These are phyloP conservation scores for Yarrowia sp. DNA, from an alignment of 805 yeast species.

Conservation along the genomic window DNA sequence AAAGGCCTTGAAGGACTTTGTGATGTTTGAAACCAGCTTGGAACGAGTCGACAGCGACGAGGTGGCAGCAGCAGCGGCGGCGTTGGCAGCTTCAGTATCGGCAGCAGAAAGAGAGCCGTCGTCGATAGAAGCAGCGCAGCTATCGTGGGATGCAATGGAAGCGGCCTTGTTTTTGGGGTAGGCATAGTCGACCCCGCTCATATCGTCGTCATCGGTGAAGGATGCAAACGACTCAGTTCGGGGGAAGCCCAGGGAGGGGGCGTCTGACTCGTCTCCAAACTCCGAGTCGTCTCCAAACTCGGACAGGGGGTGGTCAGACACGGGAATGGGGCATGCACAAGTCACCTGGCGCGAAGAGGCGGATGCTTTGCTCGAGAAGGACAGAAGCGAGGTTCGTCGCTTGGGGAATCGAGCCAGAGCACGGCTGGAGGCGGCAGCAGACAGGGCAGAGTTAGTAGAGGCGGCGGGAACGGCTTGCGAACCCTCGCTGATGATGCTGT, in stretches of 20 bases:
- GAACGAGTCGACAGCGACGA: constrained; percentile 8
- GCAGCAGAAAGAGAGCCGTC: not conserved
- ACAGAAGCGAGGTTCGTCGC: constrained; percentile 10
- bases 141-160: constrained; percentile 3
- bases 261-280: constrained; percentile 27
- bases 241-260: not conserved
- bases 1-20: constrained; percentile 33
- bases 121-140: not conserved
- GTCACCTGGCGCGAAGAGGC: not conserved
- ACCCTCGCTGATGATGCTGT: not conserved
- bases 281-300: constrained; percentile 27
- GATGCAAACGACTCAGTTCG: constrained; percentile 16
- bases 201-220: constrained; percentile 20
- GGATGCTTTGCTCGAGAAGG: constrained; percentile 7
- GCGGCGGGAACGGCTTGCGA: not conserved
- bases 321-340: constrained; percentile 12
- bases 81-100: not conserved
- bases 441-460: not conserved
- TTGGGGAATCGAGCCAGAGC: constrained; percentile 2
- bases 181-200: constrained; percentile 15
- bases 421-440: not conserved
- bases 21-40: constrained; percentile 34
- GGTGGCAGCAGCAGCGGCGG: not conserved
- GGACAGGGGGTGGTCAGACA: constrained; percentile 19
- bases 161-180: constrained; percentile 5